Conservation (phyloP, 345 rosid genomes). For the Citropsis articulata region DNA sequence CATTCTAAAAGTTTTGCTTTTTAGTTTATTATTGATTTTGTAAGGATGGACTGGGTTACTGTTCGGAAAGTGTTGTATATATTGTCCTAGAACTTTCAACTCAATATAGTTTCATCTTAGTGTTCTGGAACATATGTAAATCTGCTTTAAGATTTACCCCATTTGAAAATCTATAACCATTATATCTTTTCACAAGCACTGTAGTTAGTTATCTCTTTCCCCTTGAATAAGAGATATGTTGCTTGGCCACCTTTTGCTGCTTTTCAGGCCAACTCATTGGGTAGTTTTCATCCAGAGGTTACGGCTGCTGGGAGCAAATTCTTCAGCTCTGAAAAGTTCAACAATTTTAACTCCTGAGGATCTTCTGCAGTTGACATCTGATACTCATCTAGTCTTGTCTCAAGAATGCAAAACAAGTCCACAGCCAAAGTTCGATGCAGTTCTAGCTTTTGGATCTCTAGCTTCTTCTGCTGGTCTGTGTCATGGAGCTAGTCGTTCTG, state of each 20-base stretch:
- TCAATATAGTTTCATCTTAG: not conserved
- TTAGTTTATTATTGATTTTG: conserved; percentile 7
- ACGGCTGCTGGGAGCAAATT: conserved; percentile 51
- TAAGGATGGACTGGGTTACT: not conserved
- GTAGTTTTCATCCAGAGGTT: conserved; percentile 55
- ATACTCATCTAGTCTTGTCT: conserved; percentile 32
- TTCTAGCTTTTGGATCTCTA: conserved; percentile 60
- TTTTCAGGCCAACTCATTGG: conserved; percentile 69
- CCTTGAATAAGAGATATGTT: conserved; percentile 1
- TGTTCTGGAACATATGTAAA: not conserved
- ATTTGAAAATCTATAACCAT: not conserved
- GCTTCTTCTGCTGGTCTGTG: conserved; percentile 58
- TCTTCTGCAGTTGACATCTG: conserved; percentile 60
- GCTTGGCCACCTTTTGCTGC: conserved; percentile 8
- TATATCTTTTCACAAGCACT: not conserved
- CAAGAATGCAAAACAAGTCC: conserved; percentile 47
- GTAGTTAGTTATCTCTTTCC: not conserved
- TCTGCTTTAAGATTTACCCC: not conserved
- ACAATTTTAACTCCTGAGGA: conserved; percentile 36
- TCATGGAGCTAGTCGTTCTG: conserved; percentile 68
- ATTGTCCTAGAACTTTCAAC: not conserved
- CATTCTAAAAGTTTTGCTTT: not conserved
- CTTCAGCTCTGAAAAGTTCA: conserved; percentile 60
- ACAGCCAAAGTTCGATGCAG: conserved; percentile 46
- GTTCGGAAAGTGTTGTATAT: not conserved